A percentile compares a stretch with the other conserved stretches of the same genome.
These are phyloP conservation scores for Tripterygium wilfordii DNA, from an alignment of 177 flowering plant species.

Conservation along the genomic window DNA sequence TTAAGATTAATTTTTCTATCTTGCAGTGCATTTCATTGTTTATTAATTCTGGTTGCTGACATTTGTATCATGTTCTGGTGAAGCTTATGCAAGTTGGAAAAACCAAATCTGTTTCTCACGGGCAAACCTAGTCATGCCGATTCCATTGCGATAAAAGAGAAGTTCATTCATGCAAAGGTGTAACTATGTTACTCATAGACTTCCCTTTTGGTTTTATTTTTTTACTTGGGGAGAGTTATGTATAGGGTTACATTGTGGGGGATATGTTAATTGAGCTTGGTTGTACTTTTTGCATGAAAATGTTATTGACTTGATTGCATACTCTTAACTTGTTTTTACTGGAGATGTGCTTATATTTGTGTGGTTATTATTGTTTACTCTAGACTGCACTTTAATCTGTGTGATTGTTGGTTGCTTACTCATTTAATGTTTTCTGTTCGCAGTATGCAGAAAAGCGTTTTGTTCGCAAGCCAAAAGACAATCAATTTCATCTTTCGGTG, in stretches of 20 bases:
- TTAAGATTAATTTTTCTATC: background rate
- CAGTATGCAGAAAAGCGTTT: slow-evolving; percentile 74
- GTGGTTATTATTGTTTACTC: too few species aligned
- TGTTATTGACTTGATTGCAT: too few species aligned
- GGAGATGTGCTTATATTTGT: too few species aligned
- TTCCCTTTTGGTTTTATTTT: too few species aligned
- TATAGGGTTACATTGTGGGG: too few species aligned
- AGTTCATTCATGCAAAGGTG: slow-evolving; percentile 93
- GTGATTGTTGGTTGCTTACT: background rate
- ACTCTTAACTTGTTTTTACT: too few species aligned
- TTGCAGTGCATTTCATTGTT: background rate
- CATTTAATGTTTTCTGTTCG: slow-evolving; percentile 3
- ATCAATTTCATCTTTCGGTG: slow-evolving; percentile 24
- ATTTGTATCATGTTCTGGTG: slow-evolving; percentile 11
- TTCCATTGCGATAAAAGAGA: slow-evolving; percentile 78
- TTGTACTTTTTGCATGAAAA: too few species aligned
- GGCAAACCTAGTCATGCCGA: slow-evolving; percentile 63
- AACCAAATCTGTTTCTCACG: slow-evolving; percentile 23
- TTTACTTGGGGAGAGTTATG: background rate
- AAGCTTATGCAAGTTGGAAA: slow-evolving; percentile 43
- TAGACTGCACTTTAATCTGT: too few species aligned
- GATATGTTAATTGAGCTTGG: too few species aligned
- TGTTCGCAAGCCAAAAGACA: slow-evolving; percentile 50
- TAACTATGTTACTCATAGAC: too few species aligned
- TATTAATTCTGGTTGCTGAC: slow-evolving; percentile 14